Conservation (phyloP, 441 rosid species). For the Iberis amara region DNA sequence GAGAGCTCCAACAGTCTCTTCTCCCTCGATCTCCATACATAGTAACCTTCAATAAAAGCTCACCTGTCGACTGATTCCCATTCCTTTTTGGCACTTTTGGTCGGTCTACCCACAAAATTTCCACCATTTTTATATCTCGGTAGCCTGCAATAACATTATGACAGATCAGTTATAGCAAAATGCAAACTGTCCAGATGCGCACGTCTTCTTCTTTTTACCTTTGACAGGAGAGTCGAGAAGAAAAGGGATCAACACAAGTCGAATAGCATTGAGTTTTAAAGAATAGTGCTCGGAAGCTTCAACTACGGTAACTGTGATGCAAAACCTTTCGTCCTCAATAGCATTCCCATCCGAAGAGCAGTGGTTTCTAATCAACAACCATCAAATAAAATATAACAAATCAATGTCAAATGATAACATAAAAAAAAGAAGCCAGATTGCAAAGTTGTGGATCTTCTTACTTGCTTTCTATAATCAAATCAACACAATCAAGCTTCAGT, state of each 20-base stretch:
- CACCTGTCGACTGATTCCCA: slow-evolving; percentile 38
- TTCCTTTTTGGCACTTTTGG: slow-evolving; percentile 37
- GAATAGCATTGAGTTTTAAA: slow-evolving; percentile 41
- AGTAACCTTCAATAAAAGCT: slow-evolving; percentile 68
- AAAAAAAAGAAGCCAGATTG: not conserved
- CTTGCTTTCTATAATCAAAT: slow-evolving; percentile 48
- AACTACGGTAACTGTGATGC: slow-evolving; percentile 53
- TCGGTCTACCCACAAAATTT: slow-evolving; percentile 69
- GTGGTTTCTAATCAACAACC: slow-evolving; percentile 22
- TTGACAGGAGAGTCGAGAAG: slow-evolving; percentile 64
- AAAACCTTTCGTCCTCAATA: slow-evolving; percentile 46
- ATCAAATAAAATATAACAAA: slow-evolving; percentile 4
- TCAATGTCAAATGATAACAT: not conserved
- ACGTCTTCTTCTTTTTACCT: slow-evolving; percentile 40
- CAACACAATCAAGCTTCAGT: slow-evolving; percentile 36
- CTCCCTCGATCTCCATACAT: slow-evolving; percentile 48
- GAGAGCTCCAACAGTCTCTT: slow-evolving; percentile 55
- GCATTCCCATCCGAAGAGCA: slow-evolving; percentile 31
- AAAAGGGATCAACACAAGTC: slow-evolving; percentile 53
- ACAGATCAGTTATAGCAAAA: slow-evolving; percentile 7
- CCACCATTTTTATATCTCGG: slow-evolving; percentile 68
- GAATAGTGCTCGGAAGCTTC: slow-evolving; percentile 42
- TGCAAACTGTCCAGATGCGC: not conserved
- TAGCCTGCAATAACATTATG: slow-evolving; percentile 45
- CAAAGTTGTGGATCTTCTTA: slow-evolving; percentile 38